These are phyloP conservation scores for Entomortierella chlamydospora DNA, from an alignment of 192 early-diverging fungal species.

Conservation along the genomic window DNA sequence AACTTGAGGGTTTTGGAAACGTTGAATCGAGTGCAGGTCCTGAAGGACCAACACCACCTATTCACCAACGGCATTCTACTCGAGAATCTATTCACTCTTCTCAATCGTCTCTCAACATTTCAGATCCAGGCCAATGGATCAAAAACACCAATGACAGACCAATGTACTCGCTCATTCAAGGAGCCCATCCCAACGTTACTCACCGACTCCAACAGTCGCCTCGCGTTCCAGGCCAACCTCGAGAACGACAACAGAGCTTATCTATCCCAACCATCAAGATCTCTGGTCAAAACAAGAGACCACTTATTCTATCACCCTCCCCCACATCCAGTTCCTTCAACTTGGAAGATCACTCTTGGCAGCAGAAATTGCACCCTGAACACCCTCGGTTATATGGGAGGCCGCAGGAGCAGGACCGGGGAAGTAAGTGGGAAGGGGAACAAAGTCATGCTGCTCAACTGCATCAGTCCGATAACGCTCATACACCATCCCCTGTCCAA, in stretches of 20 bases:
- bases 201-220: not conserved
- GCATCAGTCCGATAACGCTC: not conserved
- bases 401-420: not conserved
- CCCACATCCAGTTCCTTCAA: not conserved
- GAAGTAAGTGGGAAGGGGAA: not conserved
- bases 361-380: not conserved
- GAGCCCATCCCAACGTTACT: not conserved
- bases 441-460: not conserved
- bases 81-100: not conserved
- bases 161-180: not conserved
- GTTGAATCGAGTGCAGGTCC: not conserved
- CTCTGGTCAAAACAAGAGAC: conserved; percentile 22
- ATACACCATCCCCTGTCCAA: no score
- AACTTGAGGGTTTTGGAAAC: conserved; percentile 1
- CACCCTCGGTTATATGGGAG: conserved; percentile 7
- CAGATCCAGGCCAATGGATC: not conserved
- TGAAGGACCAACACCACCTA: not conserved
- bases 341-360: not conserved
- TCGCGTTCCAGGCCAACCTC: not conserved
- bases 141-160: not conserved
- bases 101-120: not conserved
- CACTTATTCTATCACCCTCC: conserved; percentile 12
- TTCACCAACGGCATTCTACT: not conserved
- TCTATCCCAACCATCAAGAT: not conserved
- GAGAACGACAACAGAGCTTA: no score